Base-by-base conservation (phyloP, 129 eudicot species). In the Erigeron canadensis region DNA sequence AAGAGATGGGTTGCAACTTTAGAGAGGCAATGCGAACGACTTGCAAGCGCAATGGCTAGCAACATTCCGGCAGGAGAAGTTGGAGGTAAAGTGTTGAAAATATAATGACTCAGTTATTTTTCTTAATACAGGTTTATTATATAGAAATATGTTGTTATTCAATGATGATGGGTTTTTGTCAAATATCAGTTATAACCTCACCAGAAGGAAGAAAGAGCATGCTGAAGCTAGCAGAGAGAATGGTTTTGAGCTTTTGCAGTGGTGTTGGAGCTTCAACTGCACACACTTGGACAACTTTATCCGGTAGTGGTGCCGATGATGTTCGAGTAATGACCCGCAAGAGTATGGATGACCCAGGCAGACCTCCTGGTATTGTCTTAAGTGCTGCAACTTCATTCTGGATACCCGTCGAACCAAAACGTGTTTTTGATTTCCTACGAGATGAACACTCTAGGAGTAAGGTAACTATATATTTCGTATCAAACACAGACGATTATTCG, bases 221-320 rank as follows among this genome's bases (percentile, higher is more conserved):
- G 97, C 34, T 95, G 73, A 95, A 95, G 83, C 81, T 95, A 73
- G 97, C 99, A 8, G 99, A 95, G 67, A 95, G 99, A 67, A 90
- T 95, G 99, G 97, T 88, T 69, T 81, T 87, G 82, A 95, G 99
- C 79, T 95, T 95, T 71, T 95, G 97, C 69, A 82, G 86, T 17
- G 99, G 97, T 43, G 99, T 95, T 43, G 99, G 99, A n/a, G 99
- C 99, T 68, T 95, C 99, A 53, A 95, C 99, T 12, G 95, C 99
- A 16, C 97, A 95, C 76, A 90, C 97, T 0, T 95, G 99, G 99
- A 95, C 99, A 0, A 90, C 97, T 21, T 72, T 95, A 53, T 95
- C 99, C 0, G 99, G 99, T 15, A 90, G 96, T 46, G 99, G 99
- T 7, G 92, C 96, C 7, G 99, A 95, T 81, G 99, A 90, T 83